Evolutionary conservation across 2,329 filamentous ascomycete species (phyloP), one percentile per base, ranked within the genome.

Genomic region (Chrysoporthe puriensis): DNA sequence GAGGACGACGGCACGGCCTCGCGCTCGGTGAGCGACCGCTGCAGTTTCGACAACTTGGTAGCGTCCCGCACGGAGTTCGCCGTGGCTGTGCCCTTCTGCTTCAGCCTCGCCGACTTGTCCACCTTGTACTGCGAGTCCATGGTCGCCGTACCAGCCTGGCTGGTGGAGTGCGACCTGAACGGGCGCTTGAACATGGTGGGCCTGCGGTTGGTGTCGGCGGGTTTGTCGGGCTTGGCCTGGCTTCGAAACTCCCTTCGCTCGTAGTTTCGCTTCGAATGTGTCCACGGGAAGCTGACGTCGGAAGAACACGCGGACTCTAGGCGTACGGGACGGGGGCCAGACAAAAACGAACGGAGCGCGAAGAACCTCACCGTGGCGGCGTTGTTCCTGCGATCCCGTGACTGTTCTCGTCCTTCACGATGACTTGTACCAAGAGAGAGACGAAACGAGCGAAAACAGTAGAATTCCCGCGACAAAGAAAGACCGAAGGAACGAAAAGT

Each of bases 181-280:
- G 94, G 94, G 79, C 93, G 93, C 84, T 94, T 96, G 86, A 97
- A 97, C 93, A 97, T 97, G 80, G 78, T 84, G 83, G 77, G 69
- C 76, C 73, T 68, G 77, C 78, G 43, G 42, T 58, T 50, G 3
- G 18, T 14, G 64, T 66, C 63, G 65, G 63, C 63, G 62, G 68
- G 26, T 64, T 40, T 65, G n/a, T 52, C 62, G 58, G 56, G 54
- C 59, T 66, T 68, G 66, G 34, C 64, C 43, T 64, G 63, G 48
- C 61, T 58, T 50, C 66, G 66, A 65, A 70, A 42, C 56, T 64
- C 54, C 50, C 63, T 65, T 68, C 48, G 66, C 61, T 66, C 63
- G 62, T 66, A 36, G 56, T 62, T 63, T 63, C 36, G 62, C 68
- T 56, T 67, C 65, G 42, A 57, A 63, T 64, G 63, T 48, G 63